phyloP scores from a whole-genome alignment of 345 rosid species.

The Mallotus nudiflorus region DNA sequence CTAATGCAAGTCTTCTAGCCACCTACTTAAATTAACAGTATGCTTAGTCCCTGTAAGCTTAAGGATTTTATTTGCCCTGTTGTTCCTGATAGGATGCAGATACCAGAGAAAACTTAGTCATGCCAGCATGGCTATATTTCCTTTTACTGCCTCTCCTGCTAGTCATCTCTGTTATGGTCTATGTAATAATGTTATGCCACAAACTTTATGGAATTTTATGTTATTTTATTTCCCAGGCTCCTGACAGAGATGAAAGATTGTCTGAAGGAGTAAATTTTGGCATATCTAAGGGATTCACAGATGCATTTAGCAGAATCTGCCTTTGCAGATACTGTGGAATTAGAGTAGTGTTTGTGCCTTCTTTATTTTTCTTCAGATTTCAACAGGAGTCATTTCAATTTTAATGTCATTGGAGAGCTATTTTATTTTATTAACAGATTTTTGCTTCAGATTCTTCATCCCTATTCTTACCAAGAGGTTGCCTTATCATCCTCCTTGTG shows the following conservation, averaged over 20 bases:
- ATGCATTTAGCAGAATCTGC: background rate
- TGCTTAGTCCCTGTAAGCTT: background rate
- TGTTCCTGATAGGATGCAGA: background rate
- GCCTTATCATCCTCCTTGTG: background rate
- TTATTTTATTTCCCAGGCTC: background rate
- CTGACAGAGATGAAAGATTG: background rate
- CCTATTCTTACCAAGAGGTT: no score
- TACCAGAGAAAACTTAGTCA: background rate
- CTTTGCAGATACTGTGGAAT: background rate
- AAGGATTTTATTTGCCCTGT: background rate
- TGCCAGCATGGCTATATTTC: background rate
- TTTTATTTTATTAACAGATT: background rate
- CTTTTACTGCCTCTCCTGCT: background rate
- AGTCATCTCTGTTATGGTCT: background rate
- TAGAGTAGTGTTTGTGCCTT: background rate
- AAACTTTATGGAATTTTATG: background rate
- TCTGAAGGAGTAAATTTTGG: background rate
- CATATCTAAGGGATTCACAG: background rate
- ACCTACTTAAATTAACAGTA: background rate
- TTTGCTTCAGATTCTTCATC: no score
- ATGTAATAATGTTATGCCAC: background rate
- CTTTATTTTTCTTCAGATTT: background rate
- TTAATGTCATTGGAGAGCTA: background rate
- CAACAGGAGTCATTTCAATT: background rate
- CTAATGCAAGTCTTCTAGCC: background rate